phyloP scores from a whole-genome alignment of 2,329 filamentous ascomycete genomes.

The Xylariaceae sp. region DNA sequence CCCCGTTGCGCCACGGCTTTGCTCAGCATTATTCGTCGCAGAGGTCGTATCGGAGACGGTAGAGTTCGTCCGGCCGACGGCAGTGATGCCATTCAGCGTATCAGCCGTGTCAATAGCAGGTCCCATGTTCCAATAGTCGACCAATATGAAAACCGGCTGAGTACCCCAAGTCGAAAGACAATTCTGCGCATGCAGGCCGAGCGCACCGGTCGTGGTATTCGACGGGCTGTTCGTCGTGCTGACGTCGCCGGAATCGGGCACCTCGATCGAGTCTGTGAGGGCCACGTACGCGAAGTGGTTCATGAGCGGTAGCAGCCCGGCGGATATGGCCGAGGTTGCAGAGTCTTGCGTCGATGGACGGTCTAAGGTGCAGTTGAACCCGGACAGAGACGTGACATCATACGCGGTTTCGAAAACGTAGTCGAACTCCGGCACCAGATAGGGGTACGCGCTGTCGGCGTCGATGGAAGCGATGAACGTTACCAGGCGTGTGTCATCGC shows the following conservation, averaged over 20 bases:
- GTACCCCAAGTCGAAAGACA: slow-evolving; percentile 58
- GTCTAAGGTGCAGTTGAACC: slow-evolving; percentile 70
- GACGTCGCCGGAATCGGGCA: slow-evolving; percentile 59
- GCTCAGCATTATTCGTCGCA: slow-evolving; percentile 1
- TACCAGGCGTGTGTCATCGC: slow-evolving; percentile 58
- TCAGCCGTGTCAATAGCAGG: slow-evolving; percentile 68
- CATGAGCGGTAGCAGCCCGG: slow-evolving; percentile 64
- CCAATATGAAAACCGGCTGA: slow-evolving; percentile 68
- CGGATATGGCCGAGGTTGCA: slow-evolving; percentile 50
- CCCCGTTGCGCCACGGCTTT: slow-evolving; percentile 2
- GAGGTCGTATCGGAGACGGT: slow-evolving; percentile 5
- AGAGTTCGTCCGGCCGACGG: slow-evolving; percentile 32
- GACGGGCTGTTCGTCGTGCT: slow-evolving; percentile 61
- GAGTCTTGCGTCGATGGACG: slow-evolving; percentile 54
- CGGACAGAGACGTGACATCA: slow-evolving; percentile 56
- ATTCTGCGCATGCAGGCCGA: slow-evolving; percentile 49
- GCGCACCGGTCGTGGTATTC: slow-evolving; percentile 47
- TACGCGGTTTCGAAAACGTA: slow-evolving; percentile 71
- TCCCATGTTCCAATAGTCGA: slow-evolving; percentile 76
- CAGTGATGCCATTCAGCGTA: slow-evolving; percentile 54
- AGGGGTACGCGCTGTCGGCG: slow-evolving; percentile 47
- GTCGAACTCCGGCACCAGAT: slow-evolving; percentile 60
- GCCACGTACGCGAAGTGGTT: slow-evolving; percentile 74
- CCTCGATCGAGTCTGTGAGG: slow-evolving; percentile 50
- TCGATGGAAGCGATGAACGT: slow-evolving; percentile 61